Evolutionary conservation across 306 rosid species (phyloP).

Genomic region (Cicer judaicum): DNA sequence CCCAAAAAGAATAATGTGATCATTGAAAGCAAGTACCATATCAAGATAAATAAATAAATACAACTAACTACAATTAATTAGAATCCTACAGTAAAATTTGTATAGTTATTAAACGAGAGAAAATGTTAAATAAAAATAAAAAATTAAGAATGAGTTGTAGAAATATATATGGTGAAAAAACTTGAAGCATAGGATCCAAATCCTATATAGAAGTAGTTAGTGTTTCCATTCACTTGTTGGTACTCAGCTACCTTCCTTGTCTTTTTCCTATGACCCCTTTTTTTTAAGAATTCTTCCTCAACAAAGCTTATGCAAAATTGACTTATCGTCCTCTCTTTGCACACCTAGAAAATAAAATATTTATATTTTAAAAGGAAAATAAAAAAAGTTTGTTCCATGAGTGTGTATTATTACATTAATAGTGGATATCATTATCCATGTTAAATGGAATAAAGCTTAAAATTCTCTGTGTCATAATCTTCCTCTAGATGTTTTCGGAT

Average conservation of each 20-base stretch:
- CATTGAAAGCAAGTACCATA: conserved; percentile 31
- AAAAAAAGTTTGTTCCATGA: conserved; percentile 47
- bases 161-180: too few species aligned
- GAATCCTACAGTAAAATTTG: too few species aligned
- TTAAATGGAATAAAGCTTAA: conserved; percentile 56
- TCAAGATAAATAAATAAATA: too few species aligned
- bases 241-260: conserved; percentile 53
- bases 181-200: too few species aligned
- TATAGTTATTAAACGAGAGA: too few species aligned
- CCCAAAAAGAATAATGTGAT: conserved; percentile 38
- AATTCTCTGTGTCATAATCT: conserved; percentile 47
- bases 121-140: too few species aligned
- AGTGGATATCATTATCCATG: conserved; percentile 51
- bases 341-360: background rate
- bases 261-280: conserved; percentile 41
- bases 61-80: too few species aligned
- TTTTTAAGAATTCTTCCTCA: conserved; percentile 52
- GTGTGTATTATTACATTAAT: conserved; percentile 38
- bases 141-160: too few species aligned
- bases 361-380: background rate
- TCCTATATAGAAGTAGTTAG: conserved; percentile 50
- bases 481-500: conserved; percentile 52
- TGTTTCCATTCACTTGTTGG: conserved; percentile 65
- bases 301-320: conserved; percentile 41
- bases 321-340: conserved; percentile 40